These are phyloP conservation scores for Acorus calamus DNA, from an alignment of 106 monocot species.

Conservation along the genomic window DNA sequence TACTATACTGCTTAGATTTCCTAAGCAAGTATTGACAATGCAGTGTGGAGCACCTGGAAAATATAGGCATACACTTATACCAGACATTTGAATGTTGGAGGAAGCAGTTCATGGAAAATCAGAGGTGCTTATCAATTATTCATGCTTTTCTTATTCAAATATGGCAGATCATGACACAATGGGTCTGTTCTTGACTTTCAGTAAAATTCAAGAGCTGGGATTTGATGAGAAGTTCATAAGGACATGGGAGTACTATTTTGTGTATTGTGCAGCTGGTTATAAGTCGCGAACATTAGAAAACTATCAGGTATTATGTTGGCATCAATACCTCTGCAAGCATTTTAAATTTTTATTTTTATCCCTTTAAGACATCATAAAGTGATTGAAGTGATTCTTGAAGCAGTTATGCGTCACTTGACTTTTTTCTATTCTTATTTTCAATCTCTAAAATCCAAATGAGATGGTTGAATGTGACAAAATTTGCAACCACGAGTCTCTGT, in stretches of 20 bases:
- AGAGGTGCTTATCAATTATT: slow-evolving; percentile 18
- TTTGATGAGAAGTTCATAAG: slow-evolving; percentile 83
- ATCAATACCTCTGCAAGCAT: not conserved
- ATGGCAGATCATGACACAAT: too few relatives aligned
- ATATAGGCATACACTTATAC: slow-evolving; percentile 85
- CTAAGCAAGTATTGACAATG: too few relatives aligned
- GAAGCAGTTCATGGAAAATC: slow-evolving; percentile 58
- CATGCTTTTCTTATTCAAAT: slow-evolving; percentile 4
- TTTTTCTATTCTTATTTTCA: too few relatives aligned
- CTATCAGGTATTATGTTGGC: slow-evolving; percentile 52
- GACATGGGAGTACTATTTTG: slow-evolving; percentile 92
- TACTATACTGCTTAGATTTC: too few relatives aligned
- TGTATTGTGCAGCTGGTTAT: slow-evolving; percentile 90
- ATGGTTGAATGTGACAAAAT: too few relatives aligned
- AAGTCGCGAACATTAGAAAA: slow-evolving; percentile 70
- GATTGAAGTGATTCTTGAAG: too few relatives aligned
- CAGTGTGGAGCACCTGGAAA: slow-evolving; percentile 91
- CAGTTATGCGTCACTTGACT: too few relatives aligned
- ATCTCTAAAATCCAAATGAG: too few relatives aligned
- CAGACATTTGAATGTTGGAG: slow-evolving; percentile 72
- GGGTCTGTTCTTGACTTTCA: slow-evolving; percentile 7
- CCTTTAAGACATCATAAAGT: too few relatives aligned
- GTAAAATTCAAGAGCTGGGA: slow-evolving; percentile 64
- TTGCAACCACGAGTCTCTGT: too few relatives aligned
- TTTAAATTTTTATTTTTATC: not conserved